Base-by-base conservation (phyloP, 139 green algal genomes). In the Spirogloea muscicola region DNA sequence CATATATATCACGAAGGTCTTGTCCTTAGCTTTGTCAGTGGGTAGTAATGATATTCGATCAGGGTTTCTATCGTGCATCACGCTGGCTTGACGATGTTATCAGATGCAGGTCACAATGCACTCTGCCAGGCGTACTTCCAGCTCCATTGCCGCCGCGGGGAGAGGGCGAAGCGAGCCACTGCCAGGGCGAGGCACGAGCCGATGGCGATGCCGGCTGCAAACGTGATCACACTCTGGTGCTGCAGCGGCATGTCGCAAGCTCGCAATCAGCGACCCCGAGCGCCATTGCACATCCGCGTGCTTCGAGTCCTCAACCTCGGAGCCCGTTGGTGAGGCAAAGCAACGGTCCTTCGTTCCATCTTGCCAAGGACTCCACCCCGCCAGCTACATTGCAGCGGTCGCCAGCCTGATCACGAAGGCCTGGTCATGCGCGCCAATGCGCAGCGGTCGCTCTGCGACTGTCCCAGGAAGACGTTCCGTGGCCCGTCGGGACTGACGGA, bases 81-180 rank as follows among this genome's bases (percentile, higher is more conserved):
- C n/a, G n/a, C n/a, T n/a, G n/a, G 9, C 29, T 64, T 13, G 10
- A 21, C 10, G 36, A 64, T 64, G 10, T 13, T 13, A 21, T 42
- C 16, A 64, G 29, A 64, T 49, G 10, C 10, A 64, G 55, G 29
- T 49, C 36, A 64, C 39, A 13, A 13, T 49, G 29, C 55, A 64
- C 36, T 49, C 36, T 9, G 39, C 10, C 10, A 64, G 29, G 29
- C 59, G 5, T 38, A 68, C 59, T 36, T 68, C 59, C 59, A 68
- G 27, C 59, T 68, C 59, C 59, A 68, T 33, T 68, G 59, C 43
- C 59, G 41, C 27, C 59, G 43, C 29, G 59, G 59, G 13, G 59
- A 68, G 5, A 68, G 42, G 9, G 59, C 59, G 27, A 51, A 68
- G 13, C 59, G 59, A 4, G 42, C 59, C 29, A 58, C 25, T 31